Base-by-base conservation (phyloP, 139 green algal genomes). In the Chlorella sp. region DNA sequence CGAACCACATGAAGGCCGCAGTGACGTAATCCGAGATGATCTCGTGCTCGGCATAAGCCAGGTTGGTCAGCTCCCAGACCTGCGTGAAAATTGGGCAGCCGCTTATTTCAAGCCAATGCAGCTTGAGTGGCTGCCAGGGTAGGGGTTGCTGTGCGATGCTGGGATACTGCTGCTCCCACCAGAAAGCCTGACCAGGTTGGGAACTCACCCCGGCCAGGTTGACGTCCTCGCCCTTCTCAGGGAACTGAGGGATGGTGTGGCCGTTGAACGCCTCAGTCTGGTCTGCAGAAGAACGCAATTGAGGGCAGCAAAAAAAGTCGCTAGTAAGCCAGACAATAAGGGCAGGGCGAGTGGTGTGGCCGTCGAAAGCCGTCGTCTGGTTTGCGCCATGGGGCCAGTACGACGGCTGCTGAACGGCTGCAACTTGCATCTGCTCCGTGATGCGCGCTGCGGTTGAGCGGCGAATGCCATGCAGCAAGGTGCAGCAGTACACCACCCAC, bases 11-110 rank as follows among this genome's bases (percentile, higher is more conserved):
- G 54, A 83, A 68, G 58, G 77, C 38, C 22, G 32, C 77, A 14
- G 77, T 62, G 77, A 51, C n/a, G 77, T 73, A 83, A 60, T 83
- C 77, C 2, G 77, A 41, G 24, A 83, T 83, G 28, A 83, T 83
- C 60, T 83, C 77, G 77, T 83, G 77, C 8, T 36, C 24, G 60
- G 40, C 40, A 9, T 34, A 83, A 5, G 77, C 77, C 77, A 83
- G 40, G 17, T 83, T 83, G 13, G 62, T 54, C 58, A 73, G 34
- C 40, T 73, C 56, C 54, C 65, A 83, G 19, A 83, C 60, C 77
- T 83, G 77, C 19, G 58, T 3, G 16, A 9, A 36, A 30, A 26
- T 5, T 8, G 24, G 20, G 58, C 22, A 54, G 58, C 58, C 58
- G 16, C 14, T 30, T 14, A 28, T 30, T n/a, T 8, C 22, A 28